phyloP scores from a whole-genome alignment of 1,139 yeast species.

The Scheffersomyces titani region DNA sequence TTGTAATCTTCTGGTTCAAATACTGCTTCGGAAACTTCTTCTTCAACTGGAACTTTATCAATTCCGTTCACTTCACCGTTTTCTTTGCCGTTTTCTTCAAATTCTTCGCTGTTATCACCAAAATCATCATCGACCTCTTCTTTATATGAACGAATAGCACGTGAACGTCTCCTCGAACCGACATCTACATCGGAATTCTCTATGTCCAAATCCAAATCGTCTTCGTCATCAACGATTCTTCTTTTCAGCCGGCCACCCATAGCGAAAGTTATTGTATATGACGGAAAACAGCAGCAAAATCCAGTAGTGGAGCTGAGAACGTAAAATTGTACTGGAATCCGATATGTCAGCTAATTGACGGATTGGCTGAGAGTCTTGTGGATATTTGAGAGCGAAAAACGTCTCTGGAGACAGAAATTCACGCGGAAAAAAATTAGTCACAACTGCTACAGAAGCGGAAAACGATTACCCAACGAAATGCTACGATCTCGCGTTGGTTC shows the following conservation, averaged over 20 bases:
- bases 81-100: slow-evolving; percentile 11
- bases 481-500: neutral
- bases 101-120: slow-evolving; percentile 15
- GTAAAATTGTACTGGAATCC: neutral
- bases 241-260: slow-evolving; percentile 18
- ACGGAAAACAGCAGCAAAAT: neutral
- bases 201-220: slow-evolving; percentile 17
- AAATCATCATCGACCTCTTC: slow-evolving; percentile 16
- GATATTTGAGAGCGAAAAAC: no score
- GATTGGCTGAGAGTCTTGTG: neutral
- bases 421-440: neutral
- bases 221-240: slow-evolving; percentile 15
- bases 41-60: slow-evolving; percentile 8
- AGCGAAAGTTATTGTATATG: neutral
- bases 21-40: slow-evolving; percentile 4
- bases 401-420: neutral
- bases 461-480: neutral
- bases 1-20: slow-evolving; percentile 1
- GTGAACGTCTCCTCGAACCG: neutral
- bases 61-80: slow-evolving; percentile 3
- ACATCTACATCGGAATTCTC: slow-evolving; percentile 18
- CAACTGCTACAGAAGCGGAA: neutral
- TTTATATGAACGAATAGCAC: slow-evolving; percentile 6
- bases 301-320: neutral
- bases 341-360: neutral